Base-by-base conservation (phyloP, 2,329 filamentous ascomycete species). In the Chrysoporthe puriensis region DNA sequence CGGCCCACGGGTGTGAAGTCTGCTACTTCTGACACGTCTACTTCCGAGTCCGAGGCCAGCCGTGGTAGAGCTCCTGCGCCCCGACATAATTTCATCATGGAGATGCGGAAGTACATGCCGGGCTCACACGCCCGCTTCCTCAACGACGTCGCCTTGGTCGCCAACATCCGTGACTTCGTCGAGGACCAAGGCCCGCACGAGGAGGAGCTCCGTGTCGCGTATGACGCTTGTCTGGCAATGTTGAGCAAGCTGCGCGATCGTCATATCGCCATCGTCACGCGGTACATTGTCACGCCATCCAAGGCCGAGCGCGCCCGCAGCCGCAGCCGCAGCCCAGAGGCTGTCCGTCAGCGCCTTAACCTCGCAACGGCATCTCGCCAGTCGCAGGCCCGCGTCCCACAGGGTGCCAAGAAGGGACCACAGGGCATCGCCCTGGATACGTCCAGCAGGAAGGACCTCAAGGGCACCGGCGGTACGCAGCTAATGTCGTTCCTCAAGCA, bases 41-140 rank as follows among this genome's bases (percentile, higher is more conserved):
- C 68, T 21, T 78, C 79, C 4, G 84, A 84, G 46, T 82, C 83
- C 63, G 85, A 86, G 56, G 73, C 76, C 82, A 70, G 63, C 70
- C 74, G 54, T 66, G 76, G 67, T 71, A 80, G 81, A 64, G 76
- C 79, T 1, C 81, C 83, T 46, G 82, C 85, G 34, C 85, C 88
- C 5, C 84, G 86, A 52, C 89, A 97, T 80, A 96, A 96, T 75
- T 99, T 99, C 81, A 95, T 99, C 76, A 89, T 92, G 75, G 96
- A 99, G 72, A 99, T 99, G 96, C 91, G 95, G 68, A 87, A 87
- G 58, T 99, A 99, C 80, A 99, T 99, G 96, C 96, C 96, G 0
- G 95, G 94, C 0, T 88, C 91, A 0, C 96, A 99, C 76, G 91
- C 94, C 3, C 90, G 92, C 52, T 99, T 99, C 80, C 85, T 99